Evolutionary conservation across 306 rosid genomes (phyloP).

Genomic region (cucumber (Cucumis sativus)): Cucumber_9930_V3 NC_026657.2:39004501-39005000

Average conservation of each 20-base stretch:
- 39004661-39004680: background rate
- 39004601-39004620: background rate
- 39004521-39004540: background rate
- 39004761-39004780: background rate
- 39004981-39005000: background rate
- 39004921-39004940: background rate
- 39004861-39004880: no score
- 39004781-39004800: background rate
- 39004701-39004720: background rate
- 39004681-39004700: background rate
- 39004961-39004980: background rate
- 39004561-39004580: background rate
- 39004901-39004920: background rate
- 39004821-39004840: background rate
- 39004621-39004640: background rate
- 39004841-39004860: background rate
- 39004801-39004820: background rate
- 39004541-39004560: background rate
- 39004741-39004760: background rate
- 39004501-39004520: background rate
- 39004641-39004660: background rate
- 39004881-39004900: background rate
- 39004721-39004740: background rate
- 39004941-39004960: background rate
- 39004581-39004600: background rate